Conservation (phyloP, 2,329 filamentous ascomycete species). For the Colletotrichum horii region DNA sequence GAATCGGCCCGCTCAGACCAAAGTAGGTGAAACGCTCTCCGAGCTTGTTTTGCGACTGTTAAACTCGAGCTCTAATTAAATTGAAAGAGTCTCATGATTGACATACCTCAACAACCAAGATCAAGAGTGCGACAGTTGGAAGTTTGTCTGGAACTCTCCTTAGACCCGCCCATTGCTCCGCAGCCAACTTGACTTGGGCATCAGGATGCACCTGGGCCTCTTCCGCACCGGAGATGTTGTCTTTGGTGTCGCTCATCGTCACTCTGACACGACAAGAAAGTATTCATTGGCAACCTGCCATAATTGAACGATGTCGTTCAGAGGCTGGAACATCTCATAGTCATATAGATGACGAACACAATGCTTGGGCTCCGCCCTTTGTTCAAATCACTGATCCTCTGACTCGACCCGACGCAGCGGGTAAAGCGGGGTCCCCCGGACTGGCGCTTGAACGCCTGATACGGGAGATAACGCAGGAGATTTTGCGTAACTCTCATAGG, state of each 20-base stretch:
- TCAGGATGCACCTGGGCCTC: background rate
- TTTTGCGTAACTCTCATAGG: constrained; percentile 20
- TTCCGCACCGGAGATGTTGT: background rate
- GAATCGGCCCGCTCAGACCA: constrained; percentile 33
- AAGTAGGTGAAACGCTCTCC: constrained; percentile 36
- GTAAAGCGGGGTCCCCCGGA: background rate
- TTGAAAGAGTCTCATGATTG: background rate
- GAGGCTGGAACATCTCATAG: background rate
- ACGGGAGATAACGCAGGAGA: constrained; percentile 24
- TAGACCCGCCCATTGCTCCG: constrained; percentile 16
- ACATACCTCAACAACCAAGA: constrained; percentile 29
- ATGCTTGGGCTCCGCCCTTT: background rate
- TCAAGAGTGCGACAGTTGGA: constrained; percentile 28
- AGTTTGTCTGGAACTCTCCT: constrained; percentile 32
- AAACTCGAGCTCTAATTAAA: background rate
- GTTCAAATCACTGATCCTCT: background rate
- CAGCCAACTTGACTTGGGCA: background rate
- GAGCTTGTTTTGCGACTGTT: constrained; percentile 22
- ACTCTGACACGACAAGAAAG: background rate
- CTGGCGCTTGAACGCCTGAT: background rate
- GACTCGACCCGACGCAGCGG: background rate
- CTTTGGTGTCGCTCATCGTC: constrained; percentile 14
- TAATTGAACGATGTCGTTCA: background rate
- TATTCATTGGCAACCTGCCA: background rate
- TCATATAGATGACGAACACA: background rate